Conservation (phyloP, 2,329 filamentous ascomycete genomes). For the Aspergillus bombycis region DNA sequence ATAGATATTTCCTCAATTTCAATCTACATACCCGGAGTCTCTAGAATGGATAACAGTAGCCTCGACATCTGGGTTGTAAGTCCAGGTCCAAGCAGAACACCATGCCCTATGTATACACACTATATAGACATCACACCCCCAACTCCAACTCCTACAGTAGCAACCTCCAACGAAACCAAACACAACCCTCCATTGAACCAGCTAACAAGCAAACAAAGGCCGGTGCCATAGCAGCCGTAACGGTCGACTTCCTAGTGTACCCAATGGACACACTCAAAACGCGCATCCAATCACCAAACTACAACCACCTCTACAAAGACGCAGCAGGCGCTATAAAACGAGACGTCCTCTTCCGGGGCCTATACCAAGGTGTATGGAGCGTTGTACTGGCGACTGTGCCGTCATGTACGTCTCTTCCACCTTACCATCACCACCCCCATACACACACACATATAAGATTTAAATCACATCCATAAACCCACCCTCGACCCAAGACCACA, state of each 20-base stretch:
- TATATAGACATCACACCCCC: not conserved
- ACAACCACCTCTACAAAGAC: slow-evolving; percentile 67
- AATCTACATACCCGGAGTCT: not conserved
- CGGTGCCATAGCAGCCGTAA: slow-evolving; percentile 81
- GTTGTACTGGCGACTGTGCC: slow-evolving; percentile 86
- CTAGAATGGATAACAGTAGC: slow-evolving; percentile 43
- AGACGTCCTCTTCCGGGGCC: slow-evolving; percentile 65
- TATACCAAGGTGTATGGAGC: slow-evolving; percentile 87
- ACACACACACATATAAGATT: not conserved
- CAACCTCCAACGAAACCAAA: not conserved
- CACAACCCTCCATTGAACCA: not conserved
- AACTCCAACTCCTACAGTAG: slow-evolving; percentile 1
- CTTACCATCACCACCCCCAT: not conserved
- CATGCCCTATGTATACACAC: not conserved
- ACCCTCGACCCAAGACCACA: no score
- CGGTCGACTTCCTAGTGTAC: slow-evolving; percentile 82
- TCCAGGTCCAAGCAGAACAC: not conserved
- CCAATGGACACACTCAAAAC: slow-evolving; percentile 91
- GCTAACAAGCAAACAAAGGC: slow-evolving; percentile 58
- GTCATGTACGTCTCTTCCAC: slow-evolving; percentile 60
- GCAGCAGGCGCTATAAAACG: slow-evolving; percentile 59
- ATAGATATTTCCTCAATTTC: not conserved
- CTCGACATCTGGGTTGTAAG: slow-evolving; percentile 62
- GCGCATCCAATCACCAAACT: slow-evolving; percentile 77
- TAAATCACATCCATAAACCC: no score